Evolutionary conservation across 805 yeast genomes (phyloP).

Genomic region (Schwanniomyces sp.): DNA sequence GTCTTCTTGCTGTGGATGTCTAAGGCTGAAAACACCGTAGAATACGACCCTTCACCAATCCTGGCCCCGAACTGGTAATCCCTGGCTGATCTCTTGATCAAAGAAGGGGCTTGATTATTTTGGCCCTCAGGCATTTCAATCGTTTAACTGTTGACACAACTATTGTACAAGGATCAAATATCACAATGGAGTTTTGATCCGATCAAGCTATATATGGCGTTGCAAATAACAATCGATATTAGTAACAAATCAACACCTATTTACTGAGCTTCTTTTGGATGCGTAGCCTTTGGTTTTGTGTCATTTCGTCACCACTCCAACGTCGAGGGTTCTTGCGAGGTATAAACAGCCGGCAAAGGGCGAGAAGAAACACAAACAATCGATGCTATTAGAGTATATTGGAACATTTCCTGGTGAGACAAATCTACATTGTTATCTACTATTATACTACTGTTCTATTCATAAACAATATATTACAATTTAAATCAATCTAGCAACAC

Average conservation of each 20-base stretch:
- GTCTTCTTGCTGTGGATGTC: conserved; percentile 72
- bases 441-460: too few species aligned
- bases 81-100: conserved; percentile 54
- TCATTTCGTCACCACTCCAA: neutral
- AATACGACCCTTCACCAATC: conserved; percentile 94
- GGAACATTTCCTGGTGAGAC: too few species aligned
- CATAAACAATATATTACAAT: too few species aligned
- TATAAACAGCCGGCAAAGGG: too few species aligned
- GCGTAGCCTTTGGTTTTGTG: neutral
- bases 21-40: conserved; percentile 86
- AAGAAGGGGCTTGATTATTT: conserved; percentile 1
- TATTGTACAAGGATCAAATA: neutral
- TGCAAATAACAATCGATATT: neutral
- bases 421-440: too few species aligned
- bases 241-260: neutral
- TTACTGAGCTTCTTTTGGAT: neutral
- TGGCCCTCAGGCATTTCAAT: neutral
- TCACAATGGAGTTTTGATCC: neutral
- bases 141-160: neutral
- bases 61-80: conserved; percentile 89
- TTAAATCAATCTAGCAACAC: too few species aligned
- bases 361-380: neutral
- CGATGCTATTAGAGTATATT: neutral
- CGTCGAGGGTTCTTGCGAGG: neutral
- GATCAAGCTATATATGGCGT: neutral